These are phyloP conservation scores for Apophysomyces ossiformis DNA, from an alignment of 371 early-diverging fungal species.

Conservation along the genomic window DNA sequence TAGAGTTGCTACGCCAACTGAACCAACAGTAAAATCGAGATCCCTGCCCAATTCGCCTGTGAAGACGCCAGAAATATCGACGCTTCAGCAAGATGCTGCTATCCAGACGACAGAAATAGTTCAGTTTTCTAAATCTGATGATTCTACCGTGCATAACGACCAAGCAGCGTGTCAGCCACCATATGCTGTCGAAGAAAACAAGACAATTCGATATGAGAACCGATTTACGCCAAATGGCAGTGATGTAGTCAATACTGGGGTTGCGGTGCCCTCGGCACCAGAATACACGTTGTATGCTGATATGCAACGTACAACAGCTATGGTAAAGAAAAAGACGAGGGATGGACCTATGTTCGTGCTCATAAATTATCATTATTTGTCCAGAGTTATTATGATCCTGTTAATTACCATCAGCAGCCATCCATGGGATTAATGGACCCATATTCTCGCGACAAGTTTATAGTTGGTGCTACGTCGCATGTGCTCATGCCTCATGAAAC, in stretches of 20 bases:
- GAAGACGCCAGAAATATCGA: too few species aligned
- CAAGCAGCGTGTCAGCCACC: constrained; percentile 15
- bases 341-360: background rate
- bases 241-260: constrained; percentile 57
- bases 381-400: constrained; percentile 48
- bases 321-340: constrained; percentile 22
- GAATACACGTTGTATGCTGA: constrained; percentile 32
- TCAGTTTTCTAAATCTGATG: background rate
- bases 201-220: constrained; percentile 34
- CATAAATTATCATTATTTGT: background rate
- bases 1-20: background rate
- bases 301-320: constrained; percentile 33
- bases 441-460: constrained; percentile 35
- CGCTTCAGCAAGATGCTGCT: background rate
- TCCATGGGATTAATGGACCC: constrained; percentile 28
- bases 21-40: too few species aligned
- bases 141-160: constrained; percentile 4
- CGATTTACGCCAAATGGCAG: constrained; percentile 44
- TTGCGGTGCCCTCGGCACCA: constrained; percentile 56
- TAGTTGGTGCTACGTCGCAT: constrained; percentile 13
- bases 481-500: constrained; percentile 14
- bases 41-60: too few species aligned
- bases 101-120: constrained; percentile 10
- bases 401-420: constrained; percentile 23
- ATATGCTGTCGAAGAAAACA: constrained; percentile 22